phyloP scores from a whole-genome alignment of 2,329 filamentous ascomycete species.

The Colletotrichum euphorbiae region DNA sequence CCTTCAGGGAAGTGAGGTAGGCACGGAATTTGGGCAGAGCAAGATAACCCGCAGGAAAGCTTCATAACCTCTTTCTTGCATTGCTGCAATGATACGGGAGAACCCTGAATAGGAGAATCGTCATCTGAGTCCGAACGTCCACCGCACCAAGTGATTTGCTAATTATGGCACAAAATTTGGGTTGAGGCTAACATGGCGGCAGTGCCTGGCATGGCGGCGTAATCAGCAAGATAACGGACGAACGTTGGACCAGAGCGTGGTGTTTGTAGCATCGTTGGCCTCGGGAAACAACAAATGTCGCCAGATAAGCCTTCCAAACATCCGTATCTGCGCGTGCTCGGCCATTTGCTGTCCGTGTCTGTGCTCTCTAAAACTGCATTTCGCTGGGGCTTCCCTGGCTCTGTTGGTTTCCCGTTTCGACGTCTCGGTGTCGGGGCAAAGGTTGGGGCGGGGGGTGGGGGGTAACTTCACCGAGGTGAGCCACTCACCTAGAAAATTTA shows the following conservation, averaged over 20 bases:
- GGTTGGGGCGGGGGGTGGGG: no score
- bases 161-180: neutral
- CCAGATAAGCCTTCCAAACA: neutral
- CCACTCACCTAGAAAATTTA: constrained; percentile 35
- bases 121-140: neutral
- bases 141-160: neutral
- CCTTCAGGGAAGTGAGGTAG: no score
- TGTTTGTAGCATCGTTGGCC: neutral
- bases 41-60: neutral
- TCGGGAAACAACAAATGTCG: neutral
- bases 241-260: neutral
- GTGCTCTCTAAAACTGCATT: neutral
- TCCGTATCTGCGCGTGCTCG: neutral
- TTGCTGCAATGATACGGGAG: neutral
- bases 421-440: constrained; percentile 1
- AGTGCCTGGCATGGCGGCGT: neutral
- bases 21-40: neutral
- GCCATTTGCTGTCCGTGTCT: neutral
- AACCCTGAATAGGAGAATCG: neutral
- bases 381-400: neutral
- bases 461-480: constrained; percentile 15
- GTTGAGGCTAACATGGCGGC: constrained; percentile 5
- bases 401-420: neutral
- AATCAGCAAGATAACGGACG: neutral
- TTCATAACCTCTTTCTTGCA: neutral